Evolutionary conservation across 768 basidiomycete species (phyloP), one percentile per base, ranked within the genome.

Genomic region (Hericium alpestre): DNA sequence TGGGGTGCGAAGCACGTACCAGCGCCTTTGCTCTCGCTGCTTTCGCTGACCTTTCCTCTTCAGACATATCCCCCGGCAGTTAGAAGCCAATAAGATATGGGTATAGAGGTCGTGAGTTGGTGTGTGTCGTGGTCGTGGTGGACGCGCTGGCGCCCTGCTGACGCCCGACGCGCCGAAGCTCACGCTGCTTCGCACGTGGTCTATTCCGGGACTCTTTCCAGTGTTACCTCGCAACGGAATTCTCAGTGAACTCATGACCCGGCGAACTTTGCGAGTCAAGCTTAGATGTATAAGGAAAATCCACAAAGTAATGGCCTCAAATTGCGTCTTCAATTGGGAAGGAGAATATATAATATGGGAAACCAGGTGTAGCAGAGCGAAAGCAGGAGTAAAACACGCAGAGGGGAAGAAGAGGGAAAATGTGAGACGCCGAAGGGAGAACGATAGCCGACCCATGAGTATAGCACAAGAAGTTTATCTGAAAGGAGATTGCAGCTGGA

Each of bases 11-110:
- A 25, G 22, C 32, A 69, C 78, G 57, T 67, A 91, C 90, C 81
- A 93, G 66, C 51, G 87, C 89, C 69, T 87, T 89, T 56, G 87
- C 90, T 60, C 90, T 81, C 2, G 90, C 90, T 56, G 90, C 81
- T 71, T 87, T 90, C 15, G 81, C 82, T 54, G 87, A 87, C 59
- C 90, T 81, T 59, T 92, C 90, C 58, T 84, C 82, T 64, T 89
- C 89, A 23, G 83, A 67, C 70, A 70, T 70, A 25, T 22, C 56
- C 61, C 20, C 15, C 22, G 16, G 13, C 11, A 47, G 38, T 2
- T 20, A 13, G 22, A 22, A 13, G 47, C n/a, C 38, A 38, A 37
- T 41, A 40, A 43, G 6, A 11, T 39, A 18, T 41, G 18, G 10
- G 20, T 16, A 32, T 53, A 20, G 11, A 22, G 39, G 53, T 20